Conservation (phyloP, 2,329 filamentous ascomycete genomes). For the Penicillium sp. region DNA sequence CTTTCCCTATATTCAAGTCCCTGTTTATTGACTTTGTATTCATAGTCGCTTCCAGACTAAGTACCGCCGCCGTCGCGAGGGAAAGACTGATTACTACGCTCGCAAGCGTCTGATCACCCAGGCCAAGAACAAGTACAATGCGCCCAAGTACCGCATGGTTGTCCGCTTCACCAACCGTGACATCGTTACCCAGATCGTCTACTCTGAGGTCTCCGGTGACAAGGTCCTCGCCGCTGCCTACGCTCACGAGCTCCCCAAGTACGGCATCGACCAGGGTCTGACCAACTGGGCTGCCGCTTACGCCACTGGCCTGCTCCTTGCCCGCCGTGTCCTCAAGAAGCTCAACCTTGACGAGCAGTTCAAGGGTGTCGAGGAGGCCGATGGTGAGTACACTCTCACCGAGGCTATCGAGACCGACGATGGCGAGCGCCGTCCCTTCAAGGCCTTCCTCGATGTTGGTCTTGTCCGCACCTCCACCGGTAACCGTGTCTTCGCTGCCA, state of each 20-base stretch:
- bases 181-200: conserved; percentile 97
- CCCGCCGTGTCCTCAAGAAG: conserved; percentile 95
- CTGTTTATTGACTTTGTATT: conserved; percentile 16
- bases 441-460: conserved; percentile 97
- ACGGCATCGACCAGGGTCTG: conserved; percentile 96
- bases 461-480: conserved; percentile 95
- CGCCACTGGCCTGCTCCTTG: conserved; percentile 92
- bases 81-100: conserved; percentile 99
- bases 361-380: conserved; percentile 91
- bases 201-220: conserved; percentile 94
- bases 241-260: conserved; percentile 95
- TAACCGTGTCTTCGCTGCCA: conserved; percentile 97
- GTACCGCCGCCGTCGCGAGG: conserved; percentile 93
- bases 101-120: conserved; percentile 99
- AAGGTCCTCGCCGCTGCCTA: conserved; percentile 94
- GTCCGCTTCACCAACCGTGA: conserved; percentile 99
- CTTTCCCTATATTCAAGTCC: not conserved
- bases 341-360: conserved; percentile 92
- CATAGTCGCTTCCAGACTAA: conserved; percentile 97
- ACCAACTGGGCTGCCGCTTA: conserved; percentile 99
- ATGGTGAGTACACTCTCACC: conserved; percentile 93
- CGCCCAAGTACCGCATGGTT: conserved; percentile 99
- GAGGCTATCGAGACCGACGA: conserved; percentile 90
- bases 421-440: conserved; percentile 91
- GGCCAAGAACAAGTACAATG: conserved; percentile 99